Evolutionary conservation across 2,329 filamentous ascomycete genomes (phyloP), one percentile per base, ranked within the genome.

Genomic region (Calycina herbarum): DNA sequence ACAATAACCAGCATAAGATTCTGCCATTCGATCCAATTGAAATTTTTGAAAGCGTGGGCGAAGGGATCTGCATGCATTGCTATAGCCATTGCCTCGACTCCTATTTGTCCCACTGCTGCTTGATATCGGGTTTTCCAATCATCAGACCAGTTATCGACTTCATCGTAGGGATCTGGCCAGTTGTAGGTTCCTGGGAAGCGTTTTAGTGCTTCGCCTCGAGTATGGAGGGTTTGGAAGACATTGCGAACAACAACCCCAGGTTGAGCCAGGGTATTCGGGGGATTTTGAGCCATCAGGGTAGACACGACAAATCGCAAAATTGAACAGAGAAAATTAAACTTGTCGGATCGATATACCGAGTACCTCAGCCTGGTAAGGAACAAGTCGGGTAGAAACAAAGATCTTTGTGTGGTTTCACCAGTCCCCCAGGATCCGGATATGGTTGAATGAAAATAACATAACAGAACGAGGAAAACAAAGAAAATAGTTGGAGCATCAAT

Each of bases 121-220:
- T 24, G 48, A 20, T 54, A 54, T 11, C 20, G 48, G 20, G 2
- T 11, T 54, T 54, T 20, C 4, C 11, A 5, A 24, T 27, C 20
- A 10, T 20, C 20, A 11, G 20, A 24, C 48, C 20, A 54, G 8
- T 54, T 27, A 20, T 29, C 48, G 10, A 54, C 24, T 20, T 54
- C 20, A 13, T 8, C 17, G 45, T 51, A 51, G 17, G 45, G 45
- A 7, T 51, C 45, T 51, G n/a, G 17, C 17, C 17, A 51, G 8
- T 24, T 11, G n/a, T 24, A 51, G n/a, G 45, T 51, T 51, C 45
- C 45, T 51, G 45, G 45, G n/a, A n/a, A 51, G 45, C 45, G 45
- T 51, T 51, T 8, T 20, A 51, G n/a, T 20, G 5, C 10, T 13
- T 27, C 10, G 10, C 48, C 48, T 27, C 24, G 48, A 24, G 24